phyloP scores from a whole-genome alignment of 306 rosid species.

The Styphnolobium japonicum region DNA sequence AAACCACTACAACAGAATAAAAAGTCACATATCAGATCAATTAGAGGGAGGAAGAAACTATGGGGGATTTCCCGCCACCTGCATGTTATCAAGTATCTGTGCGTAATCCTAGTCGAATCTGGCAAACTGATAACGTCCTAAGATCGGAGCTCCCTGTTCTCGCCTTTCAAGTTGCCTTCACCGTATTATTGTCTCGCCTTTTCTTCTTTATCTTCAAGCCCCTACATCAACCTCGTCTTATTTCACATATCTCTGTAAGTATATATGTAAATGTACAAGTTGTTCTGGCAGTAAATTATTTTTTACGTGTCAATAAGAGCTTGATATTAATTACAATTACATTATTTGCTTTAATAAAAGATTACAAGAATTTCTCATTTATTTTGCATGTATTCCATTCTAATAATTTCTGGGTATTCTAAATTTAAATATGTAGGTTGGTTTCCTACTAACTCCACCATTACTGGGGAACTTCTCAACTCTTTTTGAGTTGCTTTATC shows the following conservation, averaged over 20 bases:
- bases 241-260: conserved; percentile 33
- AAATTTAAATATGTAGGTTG: conserved; percentile 24
- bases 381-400: no score
- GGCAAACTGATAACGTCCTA: conserved; percentile 22
- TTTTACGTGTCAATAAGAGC: no score
- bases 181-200: not conserved
- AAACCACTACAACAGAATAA: not conserved
- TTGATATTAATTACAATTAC: no score
- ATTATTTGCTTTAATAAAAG: not conserved
- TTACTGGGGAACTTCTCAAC: not conserved
- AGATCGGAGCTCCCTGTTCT: conserved; percentile 1
- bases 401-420: not conserved
- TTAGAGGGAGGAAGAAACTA: not conserved
- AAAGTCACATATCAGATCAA: not conserved
- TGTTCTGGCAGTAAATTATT: not conserved
- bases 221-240: conserved; percentile 34
- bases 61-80: not conserved
- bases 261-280: not conserved
- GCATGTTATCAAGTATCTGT: not conserved
- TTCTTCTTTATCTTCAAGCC: conserved; percentile 15
- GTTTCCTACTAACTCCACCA: conserved; percentile 19
- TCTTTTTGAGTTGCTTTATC: not conserved
- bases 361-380: not conserved
- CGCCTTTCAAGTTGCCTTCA: not conserved
- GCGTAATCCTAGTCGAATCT: not conserved